phyloP scores from a whole-genome alignment of 1,284 basidiomycete genomes.

The Moesziomyces aphidis region DNA sequence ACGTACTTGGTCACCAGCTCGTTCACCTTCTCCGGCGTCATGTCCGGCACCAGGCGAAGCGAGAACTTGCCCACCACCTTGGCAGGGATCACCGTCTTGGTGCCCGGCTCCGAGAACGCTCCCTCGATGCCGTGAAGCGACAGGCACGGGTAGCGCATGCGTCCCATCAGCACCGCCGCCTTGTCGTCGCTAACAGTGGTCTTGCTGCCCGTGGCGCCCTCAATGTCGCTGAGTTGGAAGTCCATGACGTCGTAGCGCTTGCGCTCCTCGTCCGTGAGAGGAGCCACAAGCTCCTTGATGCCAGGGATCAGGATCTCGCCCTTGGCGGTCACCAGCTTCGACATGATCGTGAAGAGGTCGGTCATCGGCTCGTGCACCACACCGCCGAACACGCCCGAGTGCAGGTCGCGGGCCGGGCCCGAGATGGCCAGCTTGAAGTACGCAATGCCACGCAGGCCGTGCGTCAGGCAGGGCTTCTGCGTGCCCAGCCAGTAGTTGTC shows the following conservation, averaged over 20 bases:
- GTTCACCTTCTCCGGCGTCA: slow-evolving; percentile 73
- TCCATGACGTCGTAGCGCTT: slow-evolving; percentile 69
- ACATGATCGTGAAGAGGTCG: slow-evolving; percentile 72
- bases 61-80: slow-evolving; percentile 78
- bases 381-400: slow-evolving; percentile 76
- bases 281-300: slow-evolving; percentile 86
- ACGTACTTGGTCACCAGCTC: slow-evolving; percentile 63
- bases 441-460: slow-evolving; percentile 78
- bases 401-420: slow-evolving; percentile 89
- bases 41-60: slow-evolving; percentile 80
- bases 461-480: slow-evolving; percentile 69
- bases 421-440: slow-evolving; percentile 88
- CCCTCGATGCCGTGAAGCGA: slow-evolving; percentile 97
- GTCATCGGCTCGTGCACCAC: slow-evolving; percentile 74
- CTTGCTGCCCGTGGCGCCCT: slow-evolving; percentile 80
- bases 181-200: slow-evolving; percentile 85
- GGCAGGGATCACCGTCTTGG: slow-evolving; percentile 95
- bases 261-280: slow-evolving; percentile 83
- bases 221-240: slow-evolving; percentile 75
- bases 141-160: slow-evolving; percentile 79
- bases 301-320: slow-evolving; percentile 92
- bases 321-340: slow-evolving; percentile 82
- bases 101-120: slow-evolving; percentile 78
- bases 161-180: slow-evolving; percentile 85
- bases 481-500: slow-evolving; percentile 69